phyloP scores from a whole-genome alignment of 169 alveolate genomes.

The Toxoplasma gondii region DNA sequence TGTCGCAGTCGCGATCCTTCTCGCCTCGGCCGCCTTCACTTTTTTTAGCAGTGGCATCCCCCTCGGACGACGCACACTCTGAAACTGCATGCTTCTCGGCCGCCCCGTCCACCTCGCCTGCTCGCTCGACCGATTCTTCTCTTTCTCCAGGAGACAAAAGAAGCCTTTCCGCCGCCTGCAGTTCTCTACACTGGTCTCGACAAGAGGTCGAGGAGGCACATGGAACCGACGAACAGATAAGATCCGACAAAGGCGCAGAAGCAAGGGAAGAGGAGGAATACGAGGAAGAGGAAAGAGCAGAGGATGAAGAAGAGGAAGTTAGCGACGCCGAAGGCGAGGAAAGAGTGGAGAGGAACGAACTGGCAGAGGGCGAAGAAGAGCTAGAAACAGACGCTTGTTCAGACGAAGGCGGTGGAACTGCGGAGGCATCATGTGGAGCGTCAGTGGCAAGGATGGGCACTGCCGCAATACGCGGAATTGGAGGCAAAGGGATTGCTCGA shows the following conservation, averaged over 20 bases:
- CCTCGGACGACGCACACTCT: no score
- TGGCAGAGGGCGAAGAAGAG: neutral
- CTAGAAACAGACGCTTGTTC: neutral
- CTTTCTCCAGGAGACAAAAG: no score
- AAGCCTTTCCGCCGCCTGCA: no score
- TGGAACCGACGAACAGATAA: no score
- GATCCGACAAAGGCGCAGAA: neutral
- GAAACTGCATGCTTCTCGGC: no score
- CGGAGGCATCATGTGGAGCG: neutral
- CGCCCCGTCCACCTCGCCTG: no score
- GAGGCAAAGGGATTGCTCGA: constrained; percentile 16
- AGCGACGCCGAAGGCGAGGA: neutral
- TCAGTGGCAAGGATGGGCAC: neutral
- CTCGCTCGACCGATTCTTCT: no score
- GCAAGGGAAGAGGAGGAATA: neutral
- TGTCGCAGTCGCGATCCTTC: no score
- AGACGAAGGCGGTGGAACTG: neutral
- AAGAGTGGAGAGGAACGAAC: neutral
- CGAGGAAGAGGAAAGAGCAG: neutral
- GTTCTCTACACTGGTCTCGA: neutral
- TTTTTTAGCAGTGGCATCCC: no score
- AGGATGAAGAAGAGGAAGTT: neutral
- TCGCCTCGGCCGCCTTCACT: no score
- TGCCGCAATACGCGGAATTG: neutral
- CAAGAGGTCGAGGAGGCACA: neutral